These are phyloP conservation scores for Symbiodinium pilosum DNA, from an alignment of 73 alveolate genomes.

Conservation along the genomic window DNA sequence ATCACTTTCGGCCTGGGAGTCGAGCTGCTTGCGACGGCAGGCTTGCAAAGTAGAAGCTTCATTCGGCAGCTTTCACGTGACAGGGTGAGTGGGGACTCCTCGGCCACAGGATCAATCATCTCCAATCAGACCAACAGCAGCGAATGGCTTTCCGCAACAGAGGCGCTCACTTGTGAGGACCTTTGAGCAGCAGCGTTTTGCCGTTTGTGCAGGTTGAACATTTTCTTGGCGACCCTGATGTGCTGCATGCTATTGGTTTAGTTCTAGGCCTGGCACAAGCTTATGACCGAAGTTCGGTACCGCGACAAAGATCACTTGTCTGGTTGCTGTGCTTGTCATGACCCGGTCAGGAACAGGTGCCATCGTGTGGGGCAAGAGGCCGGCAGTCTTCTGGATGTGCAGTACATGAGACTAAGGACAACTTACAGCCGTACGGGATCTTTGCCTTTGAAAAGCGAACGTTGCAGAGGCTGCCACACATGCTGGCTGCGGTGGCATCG, in stretches of 20 bases:
- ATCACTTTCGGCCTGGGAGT: background rate
- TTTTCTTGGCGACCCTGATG: conserved; percentile 83
- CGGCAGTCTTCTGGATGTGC: background rate
- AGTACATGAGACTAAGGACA: too few species aligned
- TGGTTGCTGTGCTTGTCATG: too few species aligned
- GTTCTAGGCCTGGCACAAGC: conserved; percentile 19
- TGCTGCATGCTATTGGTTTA: conserved; percentile 56
- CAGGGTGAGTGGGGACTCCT: too few species aligned
- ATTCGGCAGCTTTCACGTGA: too few species aligned
- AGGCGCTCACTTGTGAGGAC: too few species aligned
- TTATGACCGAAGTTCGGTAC: too few species aligned
- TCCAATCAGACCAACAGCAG: conserved; percentile 33
- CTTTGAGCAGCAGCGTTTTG: too few species aligned
- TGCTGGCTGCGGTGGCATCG: conserved; percentile 83
- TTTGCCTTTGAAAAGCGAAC: too few species aligned
- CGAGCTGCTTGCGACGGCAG: conserved; percentile 37
- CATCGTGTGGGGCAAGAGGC: conserved; percentile 82
- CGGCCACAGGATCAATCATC: background rate
- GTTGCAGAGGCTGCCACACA: conserved; percentile 84
- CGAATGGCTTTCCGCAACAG: conserved; percentile 65
- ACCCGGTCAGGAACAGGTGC: conserved; percentile 81
- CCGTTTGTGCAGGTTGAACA: conserved; percentile 26
- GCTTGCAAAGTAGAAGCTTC: background rate
- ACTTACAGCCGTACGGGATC: too few species aligned
- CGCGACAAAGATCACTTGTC: too few species aligned